Evolutionary conservation across 1,284 basidiomycete genomes (phyloP).

Genomic region (Boletus sp.): DNA sequence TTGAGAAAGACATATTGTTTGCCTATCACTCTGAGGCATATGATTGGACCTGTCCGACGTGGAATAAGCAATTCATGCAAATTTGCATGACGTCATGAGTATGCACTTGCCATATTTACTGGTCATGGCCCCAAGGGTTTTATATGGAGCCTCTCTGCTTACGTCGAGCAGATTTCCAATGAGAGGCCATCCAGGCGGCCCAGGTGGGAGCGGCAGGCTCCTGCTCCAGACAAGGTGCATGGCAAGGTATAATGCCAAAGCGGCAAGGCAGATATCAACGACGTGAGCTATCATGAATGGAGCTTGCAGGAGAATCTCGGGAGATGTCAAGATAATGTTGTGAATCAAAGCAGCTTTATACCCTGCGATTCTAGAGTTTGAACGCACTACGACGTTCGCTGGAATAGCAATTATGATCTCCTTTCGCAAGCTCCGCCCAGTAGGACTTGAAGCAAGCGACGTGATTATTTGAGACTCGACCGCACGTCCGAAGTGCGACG

Average conservation of each 20-base stretch:
- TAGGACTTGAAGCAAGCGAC: too few relatives aligned
- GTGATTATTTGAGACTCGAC: too few relatives aligned
- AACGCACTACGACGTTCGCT: too few relatives aligned
- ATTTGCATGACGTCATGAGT: too few relatives aligned
- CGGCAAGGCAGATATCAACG: not conserved
- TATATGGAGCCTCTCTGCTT: not conserved
- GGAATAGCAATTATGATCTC: too few relatives aligned
- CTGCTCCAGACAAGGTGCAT: not conserved
- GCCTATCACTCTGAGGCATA: not conserved
- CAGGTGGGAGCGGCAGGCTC: not conserved
- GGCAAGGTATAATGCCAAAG: not conserved
- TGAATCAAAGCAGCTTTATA: too few relatives aligned
- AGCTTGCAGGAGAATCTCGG: too few relatives aligned
- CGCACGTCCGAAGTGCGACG: too few relatives aligned
- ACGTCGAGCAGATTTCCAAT: not conserved
- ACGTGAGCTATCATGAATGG: not conserved
- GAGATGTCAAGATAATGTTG: too few relatives aligned
- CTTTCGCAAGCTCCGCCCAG: too few relatives aligned
- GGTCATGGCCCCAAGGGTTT: not conserved
- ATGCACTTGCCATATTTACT: not conserved
- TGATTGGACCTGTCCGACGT: not conserved
- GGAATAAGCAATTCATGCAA: not conserved
- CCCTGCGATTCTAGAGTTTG: too few relatives aligned
- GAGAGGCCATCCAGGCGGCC: not conserved
- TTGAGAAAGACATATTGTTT: not conserved